phyloP scores from a whole-genome alignment of 345 rosid genomes.

The Salix caprea region DNA sequence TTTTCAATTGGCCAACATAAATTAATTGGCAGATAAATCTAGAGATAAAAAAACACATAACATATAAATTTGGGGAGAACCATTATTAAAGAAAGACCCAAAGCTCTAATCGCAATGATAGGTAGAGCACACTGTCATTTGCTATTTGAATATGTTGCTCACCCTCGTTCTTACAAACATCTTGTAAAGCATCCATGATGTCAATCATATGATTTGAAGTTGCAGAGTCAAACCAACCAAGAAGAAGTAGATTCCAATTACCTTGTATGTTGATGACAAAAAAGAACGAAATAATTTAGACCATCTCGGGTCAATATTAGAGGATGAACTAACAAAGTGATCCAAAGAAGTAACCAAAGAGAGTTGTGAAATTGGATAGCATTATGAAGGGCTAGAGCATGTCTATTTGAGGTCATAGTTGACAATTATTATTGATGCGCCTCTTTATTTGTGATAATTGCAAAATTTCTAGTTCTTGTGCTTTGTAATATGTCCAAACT shows the following conservation, averaged over 20 bases:
- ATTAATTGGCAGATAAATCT: too few species aligned
- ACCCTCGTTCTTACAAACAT: too few species aligned
- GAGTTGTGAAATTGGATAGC: not conserved
- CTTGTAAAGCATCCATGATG: not conserved
- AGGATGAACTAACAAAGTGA: not conserved
- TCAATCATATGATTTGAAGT: not conserved
- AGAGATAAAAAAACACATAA: too few species aligned
- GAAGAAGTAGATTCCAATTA: not conserved
- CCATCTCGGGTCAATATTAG: not conserved
- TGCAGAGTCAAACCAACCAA: not conserved
- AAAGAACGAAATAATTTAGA: not conserved
- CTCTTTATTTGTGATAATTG: not conserved
- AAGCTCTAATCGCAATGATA: too few species aligned
- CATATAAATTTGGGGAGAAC: too few species aligned
- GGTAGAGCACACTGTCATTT: too few species aligned
- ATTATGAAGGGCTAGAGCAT: not conserved
- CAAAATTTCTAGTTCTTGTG: not conserved
- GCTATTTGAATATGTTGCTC: too few species aligned
- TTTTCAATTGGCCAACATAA: too few species aligned
- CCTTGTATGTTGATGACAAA: not conserved
- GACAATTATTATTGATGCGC: not conserved
- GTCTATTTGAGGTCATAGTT: not conserved
- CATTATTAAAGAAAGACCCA: too few species aligned
- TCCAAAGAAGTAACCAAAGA: not conserved
- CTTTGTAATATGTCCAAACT: not conserved